phyloP scores from a whole-genome alignment of 352 stramenopile genomes.

The Phytophthora quininea region DNA sequence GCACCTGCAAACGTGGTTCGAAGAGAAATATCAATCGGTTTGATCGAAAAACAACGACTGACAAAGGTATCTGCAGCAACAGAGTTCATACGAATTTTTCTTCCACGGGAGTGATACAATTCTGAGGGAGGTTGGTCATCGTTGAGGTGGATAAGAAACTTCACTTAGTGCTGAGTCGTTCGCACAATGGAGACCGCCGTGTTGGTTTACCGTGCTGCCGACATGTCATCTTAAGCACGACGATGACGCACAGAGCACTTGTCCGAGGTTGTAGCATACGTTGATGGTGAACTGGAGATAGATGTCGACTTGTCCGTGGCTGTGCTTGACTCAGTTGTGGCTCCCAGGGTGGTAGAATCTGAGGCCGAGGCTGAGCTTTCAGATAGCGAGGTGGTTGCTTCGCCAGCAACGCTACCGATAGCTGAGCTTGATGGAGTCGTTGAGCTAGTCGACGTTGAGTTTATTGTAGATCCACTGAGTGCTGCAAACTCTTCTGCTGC shows the following conservation, averaged over 20 bases:
- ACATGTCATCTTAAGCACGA: not conserved
- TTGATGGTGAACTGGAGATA: not conserved
- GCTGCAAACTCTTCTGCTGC: slow-evolving; percentile 18
- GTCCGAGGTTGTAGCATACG: not conserved
- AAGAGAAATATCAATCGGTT: too few relatives aligned
- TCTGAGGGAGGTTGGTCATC: too few relatives aligned
- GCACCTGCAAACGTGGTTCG: too few relatives aligned
- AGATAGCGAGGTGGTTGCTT: slow-evolving; percentile 1
- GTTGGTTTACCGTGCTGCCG: too few relatives aligned
- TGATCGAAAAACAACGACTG: too few relatives aligned
- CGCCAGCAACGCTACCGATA: not conserved
- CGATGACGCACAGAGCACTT: slow-evolving; percentile 15
- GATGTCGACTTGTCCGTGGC: not conserved
- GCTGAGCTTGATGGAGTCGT: not conserved
- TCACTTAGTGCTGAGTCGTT: too few relatives aligned
- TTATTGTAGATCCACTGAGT: not conserved
- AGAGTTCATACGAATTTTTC: too few relatives aligned
- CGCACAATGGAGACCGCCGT: too few relatives aligned
- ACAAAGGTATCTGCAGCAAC: too few relatives aligned
- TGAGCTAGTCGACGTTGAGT: not conserved
- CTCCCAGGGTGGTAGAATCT: not conserved
- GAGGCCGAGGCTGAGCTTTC: not conserved
- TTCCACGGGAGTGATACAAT: too few relatives aligned
- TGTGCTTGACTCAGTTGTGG: not conserved
- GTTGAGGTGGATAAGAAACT: too few relatives aligned